Evolutionary conservation across 345 rosid species (phyloP).

Genomic region (Hibiscus trionum): DNA sequence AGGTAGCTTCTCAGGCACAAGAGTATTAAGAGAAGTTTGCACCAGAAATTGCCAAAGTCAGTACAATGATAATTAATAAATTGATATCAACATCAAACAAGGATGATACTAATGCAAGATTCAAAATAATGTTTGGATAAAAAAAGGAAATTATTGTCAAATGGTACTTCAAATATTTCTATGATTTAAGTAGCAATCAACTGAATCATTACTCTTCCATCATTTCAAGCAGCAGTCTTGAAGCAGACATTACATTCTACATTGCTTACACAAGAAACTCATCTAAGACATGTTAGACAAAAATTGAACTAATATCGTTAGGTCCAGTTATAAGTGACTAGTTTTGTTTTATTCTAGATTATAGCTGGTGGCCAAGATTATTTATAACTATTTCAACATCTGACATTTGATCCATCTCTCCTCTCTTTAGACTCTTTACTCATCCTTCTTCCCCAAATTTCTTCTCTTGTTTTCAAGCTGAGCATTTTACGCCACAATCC

Average conservation of each 20-base stretch:
- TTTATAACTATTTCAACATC: conserved; percentile 1
- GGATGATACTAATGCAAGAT: not conserved
- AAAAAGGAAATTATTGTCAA: not conserved
- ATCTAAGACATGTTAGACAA: not conserved
- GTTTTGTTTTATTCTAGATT: not conserved
- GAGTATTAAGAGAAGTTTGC: not conserved
- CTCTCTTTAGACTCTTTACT: not conserved
- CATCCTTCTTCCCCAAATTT: not conserved
- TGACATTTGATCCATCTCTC: not conserved
- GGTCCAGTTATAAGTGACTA: not conserved
- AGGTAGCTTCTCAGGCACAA: not conserved
- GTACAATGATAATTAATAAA: not conserved
- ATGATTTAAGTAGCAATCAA: not conserved
- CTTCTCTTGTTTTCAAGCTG: not conserved
- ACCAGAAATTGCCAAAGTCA: not conserved
- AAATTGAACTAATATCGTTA: not conserved
- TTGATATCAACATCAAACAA: not conserved
- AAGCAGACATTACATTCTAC: not conserved
- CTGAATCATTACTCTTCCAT: not conserved
- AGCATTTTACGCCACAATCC: not conserved
- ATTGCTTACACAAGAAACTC: not conserved
- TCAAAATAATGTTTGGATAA: not conserved
- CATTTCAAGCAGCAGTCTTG: not conserved
- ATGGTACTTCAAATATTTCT: not conserved
- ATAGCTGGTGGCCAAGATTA: not conserved